Conservation (phyloP, 331 rosid genomes). For the Stylosanthes scabra region DNA sequence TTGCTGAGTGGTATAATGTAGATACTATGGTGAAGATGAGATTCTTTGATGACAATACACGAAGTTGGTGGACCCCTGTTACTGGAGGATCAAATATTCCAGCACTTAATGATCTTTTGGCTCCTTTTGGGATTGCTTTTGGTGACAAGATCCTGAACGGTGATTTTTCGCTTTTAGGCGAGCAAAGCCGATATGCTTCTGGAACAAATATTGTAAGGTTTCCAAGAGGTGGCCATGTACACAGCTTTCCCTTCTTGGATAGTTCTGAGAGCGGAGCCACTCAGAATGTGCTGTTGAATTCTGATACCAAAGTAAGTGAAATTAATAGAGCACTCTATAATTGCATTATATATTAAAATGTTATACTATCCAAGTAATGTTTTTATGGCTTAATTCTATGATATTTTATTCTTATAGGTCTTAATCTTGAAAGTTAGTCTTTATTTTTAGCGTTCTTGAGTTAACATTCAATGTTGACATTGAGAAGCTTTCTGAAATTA, state of each 20-base stretch:
- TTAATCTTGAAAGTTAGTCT: conserved; percentile 10
- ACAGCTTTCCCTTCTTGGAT: conserved; percentile 86
- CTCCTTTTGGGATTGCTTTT: conserved; percentile 96
- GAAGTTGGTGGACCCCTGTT: conserved; percentile 99
- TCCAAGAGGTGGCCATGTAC: conserved; percentile 86
- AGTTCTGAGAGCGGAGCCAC: conserved; percentile 99
- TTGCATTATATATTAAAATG: conserved; percentile 1
- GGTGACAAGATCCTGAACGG: conserved; percentile 95
- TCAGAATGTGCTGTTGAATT: conserved; percentile 74
- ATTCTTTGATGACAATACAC: conserved; percentile 93
- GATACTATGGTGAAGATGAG: conserved; percentile 98
- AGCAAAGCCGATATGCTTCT: conserved; percentile 93
- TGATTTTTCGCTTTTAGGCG: conserved; percentile 90
- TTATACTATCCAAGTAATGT: neutral
- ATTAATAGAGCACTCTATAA: conserved; percentile 24
- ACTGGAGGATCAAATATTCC: conserved; percentile 98
- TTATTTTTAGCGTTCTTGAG: neutral
- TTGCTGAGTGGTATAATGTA: conserved; percentile 98
- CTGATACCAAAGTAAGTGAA: conserved; percentile 70
- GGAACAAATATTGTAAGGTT: conserved; percentile 95
- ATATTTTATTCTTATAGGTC: conserved; percentile 4
- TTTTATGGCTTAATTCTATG: neutral
- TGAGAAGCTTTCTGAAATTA: conserved; percentile 22
- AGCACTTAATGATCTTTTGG: conserved; percentile 89
- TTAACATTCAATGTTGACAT: neutral